Percentiles rank a stretch among this genome's conserved stretches.
phyloP scores from a whole-genome alignment of 73 alveolate species.

The Paramecium primaurelia region DNA sequence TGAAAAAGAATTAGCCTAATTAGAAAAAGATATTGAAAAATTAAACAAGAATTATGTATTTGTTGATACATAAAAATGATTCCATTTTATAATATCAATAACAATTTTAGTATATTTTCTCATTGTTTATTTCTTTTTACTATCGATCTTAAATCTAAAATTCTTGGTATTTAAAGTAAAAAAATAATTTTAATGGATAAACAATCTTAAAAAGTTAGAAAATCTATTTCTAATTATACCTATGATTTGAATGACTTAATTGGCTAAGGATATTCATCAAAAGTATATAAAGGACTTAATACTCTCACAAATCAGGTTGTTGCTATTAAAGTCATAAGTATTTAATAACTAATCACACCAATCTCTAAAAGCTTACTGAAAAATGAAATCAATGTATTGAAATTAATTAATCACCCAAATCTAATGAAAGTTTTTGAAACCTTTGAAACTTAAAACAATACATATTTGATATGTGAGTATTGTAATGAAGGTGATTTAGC shows the following conservation, averaged over 20 bases:
- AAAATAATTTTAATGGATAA: not conserved
- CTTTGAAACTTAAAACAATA: not conserved
- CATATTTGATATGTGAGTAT: not conserved
- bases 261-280: constrained; percentile 21
- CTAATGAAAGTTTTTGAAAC: constrained; percentile 18
- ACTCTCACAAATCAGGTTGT: not conserved
- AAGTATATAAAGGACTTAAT: constrained; percentile 18
- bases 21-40: constrained; percentile 90
- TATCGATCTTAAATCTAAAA: not conserved
- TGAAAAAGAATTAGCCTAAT: constrained; percentile 87
- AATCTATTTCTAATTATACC: not conserved
- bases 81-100: not conserved
- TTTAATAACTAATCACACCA: not conserved
- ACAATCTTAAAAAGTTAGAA: constrained; percentile 1
- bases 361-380: not conserved
- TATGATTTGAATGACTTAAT: not conserved
- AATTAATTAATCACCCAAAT: not conserved
- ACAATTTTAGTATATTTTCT: not conserved
- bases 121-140: not conserved
- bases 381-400: not conserved
- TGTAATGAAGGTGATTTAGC: constrained; percentile 47
- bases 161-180: not conserved
- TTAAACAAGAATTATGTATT: constrained; percentile 86
- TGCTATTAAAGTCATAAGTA: constrained; percentile 5
- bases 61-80: constrained; percentile 81